These are phyloP conservation scores for Malassezia dermatis DNA, from an alignment of 1,284 basidiomycete genomes.

Conservation along the genomic window DNA sequence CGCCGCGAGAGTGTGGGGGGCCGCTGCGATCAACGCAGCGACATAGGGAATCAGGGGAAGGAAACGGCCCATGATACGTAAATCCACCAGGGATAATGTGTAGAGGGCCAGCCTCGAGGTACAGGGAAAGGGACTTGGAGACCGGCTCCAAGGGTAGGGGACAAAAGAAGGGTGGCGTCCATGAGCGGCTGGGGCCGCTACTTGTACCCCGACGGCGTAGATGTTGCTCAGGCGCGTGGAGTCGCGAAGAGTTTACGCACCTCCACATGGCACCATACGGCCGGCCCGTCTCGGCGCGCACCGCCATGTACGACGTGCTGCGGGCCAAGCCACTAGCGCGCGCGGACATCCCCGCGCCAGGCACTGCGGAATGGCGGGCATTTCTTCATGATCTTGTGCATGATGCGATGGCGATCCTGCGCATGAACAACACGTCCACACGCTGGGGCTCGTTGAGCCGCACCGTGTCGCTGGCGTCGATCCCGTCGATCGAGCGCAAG, in stretches of 20 bases:
- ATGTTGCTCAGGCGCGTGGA: slow-evolving; percentile 1
- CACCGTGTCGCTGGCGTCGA: background rate
- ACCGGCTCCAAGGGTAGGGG: slow-evolving; percentile 1
- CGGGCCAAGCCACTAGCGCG: slow-evolving; percentile 13
- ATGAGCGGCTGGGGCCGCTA: background rate
- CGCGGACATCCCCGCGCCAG: slow-evolving; percentile 15
- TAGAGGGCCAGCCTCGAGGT: background rate
- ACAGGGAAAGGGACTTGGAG: background rate
- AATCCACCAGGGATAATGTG: background rate
- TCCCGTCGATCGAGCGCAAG: slow-evolving; percentile 1
- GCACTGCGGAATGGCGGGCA: slow-evolving; percentile 20
- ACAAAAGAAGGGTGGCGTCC: background rate
- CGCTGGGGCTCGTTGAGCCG: slow-evolving; percentile 16
- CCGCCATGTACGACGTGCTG: background rate
- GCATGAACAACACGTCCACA: slow-evolving; percentile 20
- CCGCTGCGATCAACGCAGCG: slow-evolving; percentile 1
- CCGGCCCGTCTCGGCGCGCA: background rate
- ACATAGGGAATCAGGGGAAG: background rate
- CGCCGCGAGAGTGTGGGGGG: background rate
- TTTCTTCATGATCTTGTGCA: slow-evolving; percentile 20
- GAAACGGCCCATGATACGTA: background rate
- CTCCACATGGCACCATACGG: background rate
- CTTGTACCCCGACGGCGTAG: background rate
- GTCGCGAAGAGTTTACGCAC: background rate
- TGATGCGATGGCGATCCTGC: slow-evolving; percentile 19